phyloP scores from a whole-genome alignment of 805 yeast species.

The Yarrowia hollandica region DNA sequence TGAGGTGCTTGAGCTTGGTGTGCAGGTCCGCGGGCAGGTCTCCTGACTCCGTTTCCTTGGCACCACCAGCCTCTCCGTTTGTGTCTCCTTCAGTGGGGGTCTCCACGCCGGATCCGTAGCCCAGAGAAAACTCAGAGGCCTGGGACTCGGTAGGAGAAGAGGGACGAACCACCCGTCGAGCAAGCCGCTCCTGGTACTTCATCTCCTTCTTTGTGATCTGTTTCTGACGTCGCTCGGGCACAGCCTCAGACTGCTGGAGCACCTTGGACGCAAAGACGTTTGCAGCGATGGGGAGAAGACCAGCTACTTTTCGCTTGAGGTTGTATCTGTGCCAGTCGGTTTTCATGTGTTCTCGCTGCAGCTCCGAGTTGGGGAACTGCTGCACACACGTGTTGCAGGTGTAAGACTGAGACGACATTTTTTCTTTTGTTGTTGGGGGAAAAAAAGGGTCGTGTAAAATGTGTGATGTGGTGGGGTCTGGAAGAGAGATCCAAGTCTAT shows the following conservation, averaged over 20 bases:
- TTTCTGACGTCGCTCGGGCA: slow-evolving; percentile 33
- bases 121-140: slow-evolving; percentile 36
- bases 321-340: slow-evolving; percentile 98
- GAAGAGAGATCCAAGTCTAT: neutral
- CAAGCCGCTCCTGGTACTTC: slow-evolving; percentile 39
- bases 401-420: slow-evolving; percentile 38
- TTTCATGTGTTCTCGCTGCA: slow-evolving; percentile 91
- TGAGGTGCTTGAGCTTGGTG: slow-evolving; percentile 14
- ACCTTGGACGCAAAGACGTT: slow-evolving; percentile 73
- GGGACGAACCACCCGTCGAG: slow-evolving; percentile 30
- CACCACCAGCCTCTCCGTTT: neutral
- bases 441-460: neutral
- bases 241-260: slow-evolving; percentile 41
- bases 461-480: neutral
- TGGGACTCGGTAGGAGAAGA: slow-evolving; percentile 32
- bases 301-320: slow-evolving; percentile 88
- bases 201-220: slow-evolving; percentile 45
- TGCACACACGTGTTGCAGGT: slow-evolving; percentile 91
- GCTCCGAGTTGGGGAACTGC: slow-evolving; percentile 75
- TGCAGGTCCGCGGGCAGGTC: slow-evolving; percentile 1
- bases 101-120: slow-evolving; percentile 34
- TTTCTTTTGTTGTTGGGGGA: neutral
- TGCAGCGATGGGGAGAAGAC: slow-evolving; percentile 69
- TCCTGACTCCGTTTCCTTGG: neutral
- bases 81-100: slow-evolving; percentile 30